phyloP scores from a whole-genome alignment of 1,139 yeast genomes.

The Taphrina wiesneri region DNA sequence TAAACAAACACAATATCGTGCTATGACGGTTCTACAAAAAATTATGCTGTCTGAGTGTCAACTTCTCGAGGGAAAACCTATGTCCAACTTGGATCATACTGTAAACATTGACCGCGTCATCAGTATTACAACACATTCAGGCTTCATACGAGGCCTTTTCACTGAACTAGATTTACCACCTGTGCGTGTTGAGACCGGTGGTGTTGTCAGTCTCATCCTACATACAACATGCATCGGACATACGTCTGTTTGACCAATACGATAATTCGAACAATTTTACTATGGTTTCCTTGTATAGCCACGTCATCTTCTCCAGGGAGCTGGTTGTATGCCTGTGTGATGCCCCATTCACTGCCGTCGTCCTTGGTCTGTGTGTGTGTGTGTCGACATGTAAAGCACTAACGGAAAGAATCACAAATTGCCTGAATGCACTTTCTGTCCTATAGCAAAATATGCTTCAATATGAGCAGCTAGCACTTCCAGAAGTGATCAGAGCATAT shows the following conservation, averaged over 20 bases:
- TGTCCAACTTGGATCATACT: not conserved
- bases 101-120: not conserved
- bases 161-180: not conserved
- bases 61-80: not conserved
- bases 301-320: too few species aligned
- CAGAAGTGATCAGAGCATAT: too few species aligned
- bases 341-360: too few species aligned
- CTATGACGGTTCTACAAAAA: constrained; percentile 54
- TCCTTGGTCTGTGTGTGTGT: too few species aligned
- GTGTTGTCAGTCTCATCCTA: not conserved
- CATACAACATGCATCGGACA: not conserved
- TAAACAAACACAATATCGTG: constrained; percentile 55
- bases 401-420: too few species aligned
- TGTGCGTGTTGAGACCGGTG: not conserved
- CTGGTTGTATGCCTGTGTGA: too few species aligned
- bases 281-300: too few species aligned
- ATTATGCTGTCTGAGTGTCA: constrained; percentile 46
- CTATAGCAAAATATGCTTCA: too few species aligned
- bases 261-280: too few species aligned
- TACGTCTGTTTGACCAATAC: not conserved
- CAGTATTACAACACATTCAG: constrained; percentile 28
- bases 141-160: constrained; percentile 20
- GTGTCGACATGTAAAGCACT: too few species aligned
- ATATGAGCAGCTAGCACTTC: too few species aligned
- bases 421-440: too few species aligned